Base-by-base conservation (phyloP, 306 rosid species). In the Aeschynomene evenia region DNA sequence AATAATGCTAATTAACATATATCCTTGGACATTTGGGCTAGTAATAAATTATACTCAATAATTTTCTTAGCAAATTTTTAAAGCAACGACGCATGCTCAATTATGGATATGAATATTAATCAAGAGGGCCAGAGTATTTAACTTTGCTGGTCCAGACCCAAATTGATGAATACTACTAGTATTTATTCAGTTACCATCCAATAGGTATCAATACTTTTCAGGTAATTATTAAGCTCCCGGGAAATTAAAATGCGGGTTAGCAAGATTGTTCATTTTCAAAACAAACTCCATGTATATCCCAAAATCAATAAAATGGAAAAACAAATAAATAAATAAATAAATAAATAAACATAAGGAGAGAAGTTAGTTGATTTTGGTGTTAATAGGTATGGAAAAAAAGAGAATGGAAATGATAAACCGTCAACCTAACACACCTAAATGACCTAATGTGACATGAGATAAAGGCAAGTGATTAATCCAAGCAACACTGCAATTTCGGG, bases 371-470 rank as follows among this genome's bases (percentile, higher is more conserved):
- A 62, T 45, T 21, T 70, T 52, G 67, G 91, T 36, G 77, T 64
- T 70, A 45, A 73, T n/a, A 52, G 85, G 80, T 79, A 49, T 23
- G 81, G 59, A 18, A 80, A 63, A 70, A 46, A 21, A 43, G 75
- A 75, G 74, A 68, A 59, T 16, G 70, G 75, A 34, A 71, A 84
- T 50, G 73, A 76, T 75, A 76, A 76, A 78, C 77, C 51, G 70
- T 77, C 82, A 75, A 82, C 94, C 83, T 70, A 85, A 85, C 83
- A 58, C 79, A 80, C 85, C 89, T 71, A 75, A 61, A 80, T 78
- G 61, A 75, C 80, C 88, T 74, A 76, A 83, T 84, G 51, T 43
- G 68, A 70, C 55, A 77, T 54, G 33, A 77, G 46, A 73, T 21
- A n/a, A 37, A 70, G 59, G 54, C 58, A 52, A 48, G 20, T 31